A percentile compares a stretch with the other conserved stretches of the same genome.
Evolutionary conservation across 306 rosid species (phyloP).

Genomic region (Clitoria ternatea): DNA sequence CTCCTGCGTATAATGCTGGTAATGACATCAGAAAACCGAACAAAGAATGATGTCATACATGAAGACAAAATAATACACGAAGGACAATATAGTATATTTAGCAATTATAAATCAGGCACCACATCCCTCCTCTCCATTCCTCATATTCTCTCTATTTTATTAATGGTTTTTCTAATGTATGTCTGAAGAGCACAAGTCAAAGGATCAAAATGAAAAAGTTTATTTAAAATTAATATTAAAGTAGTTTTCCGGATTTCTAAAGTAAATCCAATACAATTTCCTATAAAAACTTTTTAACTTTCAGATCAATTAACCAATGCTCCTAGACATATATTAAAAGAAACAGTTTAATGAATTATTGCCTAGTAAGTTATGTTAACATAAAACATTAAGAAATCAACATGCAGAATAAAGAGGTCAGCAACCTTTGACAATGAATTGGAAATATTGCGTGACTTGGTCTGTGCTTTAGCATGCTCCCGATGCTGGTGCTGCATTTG

Average conservation of each 20-base stretch:
- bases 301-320: too few species aligned
- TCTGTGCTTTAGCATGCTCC: conserved; percentile 38
- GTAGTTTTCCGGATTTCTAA: too few species aligned
- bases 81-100: background rate
- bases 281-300: too few species aligned
- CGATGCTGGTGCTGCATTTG: conserved; percentile 72
- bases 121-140: background rate
- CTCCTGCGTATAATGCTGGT: conserved; percentile 42
- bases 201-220: too few species aligned
- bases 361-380: background rate
- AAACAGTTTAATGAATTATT: too few species aligned
- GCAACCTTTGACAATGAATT: conserved; percentile 46
- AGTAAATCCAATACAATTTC: too few species aligned
- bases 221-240: too few species aligned
- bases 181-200: too few species aligned
- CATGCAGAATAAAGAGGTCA: conserved; percentile 2
- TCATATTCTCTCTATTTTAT: background rate
- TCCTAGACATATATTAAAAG: too few species aligned
- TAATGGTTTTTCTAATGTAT: too few species aligned
- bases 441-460: conserved; percentile 33
- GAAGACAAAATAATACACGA: background rate
- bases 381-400: background rate
- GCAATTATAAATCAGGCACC: background rate
- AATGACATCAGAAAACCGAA: conserved; percentile 12
- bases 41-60: background rate